These are phyloP conservation scores for Auriscalpium orientale DNA, from an alignment of 768 basidiomycete species.

Conservation along the genomic window DNA sequence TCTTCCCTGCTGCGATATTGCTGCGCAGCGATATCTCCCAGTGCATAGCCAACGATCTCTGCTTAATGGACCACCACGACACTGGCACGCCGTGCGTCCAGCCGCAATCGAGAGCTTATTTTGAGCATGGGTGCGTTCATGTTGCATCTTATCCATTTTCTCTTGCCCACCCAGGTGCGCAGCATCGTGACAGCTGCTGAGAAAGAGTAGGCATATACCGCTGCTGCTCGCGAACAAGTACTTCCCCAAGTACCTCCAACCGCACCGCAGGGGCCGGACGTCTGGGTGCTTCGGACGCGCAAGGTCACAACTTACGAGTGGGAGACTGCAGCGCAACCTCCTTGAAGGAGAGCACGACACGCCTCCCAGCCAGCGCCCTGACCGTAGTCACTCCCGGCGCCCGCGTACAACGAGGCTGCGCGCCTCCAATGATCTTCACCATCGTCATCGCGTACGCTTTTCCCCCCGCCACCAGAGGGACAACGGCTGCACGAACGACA, in stretches of 20 bases:
- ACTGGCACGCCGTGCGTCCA: constrained; percentile 69
- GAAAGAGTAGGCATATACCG: constrained; percentile 70
- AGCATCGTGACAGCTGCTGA: constrained; percentile 16
- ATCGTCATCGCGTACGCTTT: constrained; percentile 28
- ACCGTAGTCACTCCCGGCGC: too few relatives aligned
- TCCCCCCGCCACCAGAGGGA: too few relatives aligned
- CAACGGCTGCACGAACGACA: too few relatives aligned
- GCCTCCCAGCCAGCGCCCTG: too few relatives aligned
- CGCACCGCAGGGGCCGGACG: constrained; percentile 46
- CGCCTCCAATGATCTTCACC: constrained; percentile 50
- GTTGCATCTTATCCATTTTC: too few relatives aligned
- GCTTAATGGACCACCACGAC: too few relatives aligned
- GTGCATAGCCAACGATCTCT: too few relatives aligned
- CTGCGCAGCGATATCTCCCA: too few relatives aligned
- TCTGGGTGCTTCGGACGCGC: constrained; percentile 57
- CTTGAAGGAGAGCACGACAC: too few relatives aligned
- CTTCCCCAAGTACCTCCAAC: constrained; percentile 73
- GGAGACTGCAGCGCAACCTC: too few relatives aligned
- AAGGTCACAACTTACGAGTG: too few relatives aligned
- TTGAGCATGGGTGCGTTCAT: constrained; percentile 58
- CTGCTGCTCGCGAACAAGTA: constrained; percentile 74
- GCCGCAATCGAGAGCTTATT: constrained; percentile 52
- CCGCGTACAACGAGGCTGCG: constrained; percentile 63
- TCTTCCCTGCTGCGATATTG: constrained; percentile 67
- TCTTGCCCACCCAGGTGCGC: too few relatives aligned